Evolutionary conservation across 768 basidiomycete genomes (phyloP).

Genomic region (Mycena leptocephala): DNA sequence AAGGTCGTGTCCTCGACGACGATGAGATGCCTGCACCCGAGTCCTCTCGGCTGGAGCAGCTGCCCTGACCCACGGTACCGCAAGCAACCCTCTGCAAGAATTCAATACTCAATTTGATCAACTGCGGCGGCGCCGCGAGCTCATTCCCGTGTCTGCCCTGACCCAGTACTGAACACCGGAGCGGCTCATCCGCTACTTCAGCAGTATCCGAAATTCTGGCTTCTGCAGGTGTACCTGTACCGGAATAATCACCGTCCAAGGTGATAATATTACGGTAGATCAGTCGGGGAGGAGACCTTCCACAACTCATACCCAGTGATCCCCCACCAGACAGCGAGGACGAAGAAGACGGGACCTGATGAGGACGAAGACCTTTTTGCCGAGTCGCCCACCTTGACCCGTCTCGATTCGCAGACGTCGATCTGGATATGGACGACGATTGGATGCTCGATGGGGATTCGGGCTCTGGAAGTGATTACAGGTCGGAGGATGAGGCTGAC

Average conservation of each 20-base stretch:
- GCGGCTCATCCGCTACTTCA: neutral
- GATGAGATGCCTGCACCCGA: constrained; percentile 35
- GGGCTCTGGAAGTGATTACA: too few relatives aligned
- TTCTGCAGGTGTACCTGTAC: too few relatives aligned
- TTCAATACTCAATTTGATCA: constrained; percentile 28
- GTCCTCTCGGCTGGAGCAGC: constrained; percentile 26
- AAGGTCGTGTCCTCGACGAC: constrained; percentile 37
- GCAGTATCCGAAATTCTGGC: neutral
- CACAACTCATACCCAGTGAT: too few relatives aligned
- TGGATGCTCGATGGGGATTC: neutral
- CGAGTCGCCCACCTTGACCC: neutral
- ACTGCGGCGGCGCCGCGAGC: constrained; percentile 19
- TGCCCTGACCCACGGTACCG: constrained; percentile 15
- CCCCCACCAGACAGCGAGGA: neutral
- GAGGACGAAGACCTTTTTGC: neutral
- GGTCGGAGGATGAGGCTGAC: too few relatives aligned
- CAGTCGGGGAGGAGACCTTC: too few relatives aligned
- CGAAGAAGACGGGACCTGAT: neutral
- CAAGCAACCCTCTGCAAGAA: constrained; percentile 24
- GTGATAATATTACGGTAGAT: too few relatives aligned
- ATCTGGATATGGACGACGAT: neutral
- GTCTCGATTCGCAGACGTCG: neutral
- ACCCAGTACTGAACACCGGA: too few relatives aligned
- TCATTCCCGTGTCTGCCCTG: too few relatives aligned
- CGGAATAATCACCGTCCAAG: too few relatives aligned